phyloP scores from a whole-genome alignment of 2,329 filamentous ascomycete genomes.

The Aspergillus chevalieri region DNA sequence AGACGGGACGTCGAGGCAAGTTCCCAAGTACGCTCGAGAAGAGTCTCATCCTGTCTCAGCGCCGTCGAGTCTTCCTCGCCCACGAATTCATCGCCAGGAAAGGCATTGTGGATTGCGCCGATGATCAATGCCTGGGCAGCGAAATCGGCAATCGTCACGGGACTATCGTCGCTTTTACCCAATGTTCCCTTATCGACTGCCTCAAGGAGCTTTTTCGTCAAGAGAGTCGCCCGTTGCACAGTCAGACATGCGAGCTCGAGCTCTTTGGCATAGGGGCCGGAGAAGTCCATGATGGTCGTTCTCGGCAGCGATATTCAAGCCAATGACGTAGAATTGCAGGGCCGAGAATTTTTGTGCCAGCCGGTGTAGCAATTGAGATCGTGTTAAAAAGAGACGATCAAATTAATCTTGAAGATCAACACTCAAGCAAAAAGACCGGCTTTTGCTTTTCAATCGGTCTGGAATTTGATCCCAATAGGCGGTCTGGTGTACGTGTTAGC shows the following conservation, averaged over 20 bases:
- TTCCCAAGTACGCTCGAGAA: conserved; percentile 52
- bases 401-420: too few species aligned
- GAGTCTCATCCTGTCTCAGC: conserved; percentile 43
- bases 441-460: not conserved
- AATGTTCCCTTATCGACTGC: conserved; percentile 46
- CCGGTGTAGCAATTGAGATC: too few species aligned
- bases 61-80: conserved; percentile 56
- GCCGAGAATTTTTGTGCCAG: too few species aligned
- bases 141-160: conserved; percentile 60
- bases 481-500: too few species aligned
- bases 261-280: conserved; percentile 28
- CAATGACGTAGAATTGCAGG: too few species aligned
- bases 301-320: too few species aligned
- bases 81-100: conserved; percentile 53
- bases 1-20: conserved; percentile 41
- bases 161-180: conserved; percentile 53
- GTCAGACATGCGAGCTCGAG: conserved; percentile 36
- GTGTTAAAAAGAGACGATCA: too few species aligned
- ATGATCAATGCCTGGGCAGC: conserved; percentile 59
- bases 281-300: conserved; percentile 17
- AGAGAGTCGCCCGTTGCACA: conserved; percentile 51
- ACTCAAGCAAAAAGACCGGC: not conserved
- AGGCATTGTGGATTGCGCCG: conserved; percentile 47
- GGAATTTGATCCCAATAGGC: too few species aligned
- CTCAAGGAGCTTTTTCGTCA: conserved; percentile 52